These are phyloP conservation scores for Apiotrichum porosum DNA, from an alignment of 1,284 basidiomycete species.

Conservation along the genomic window DNA sequence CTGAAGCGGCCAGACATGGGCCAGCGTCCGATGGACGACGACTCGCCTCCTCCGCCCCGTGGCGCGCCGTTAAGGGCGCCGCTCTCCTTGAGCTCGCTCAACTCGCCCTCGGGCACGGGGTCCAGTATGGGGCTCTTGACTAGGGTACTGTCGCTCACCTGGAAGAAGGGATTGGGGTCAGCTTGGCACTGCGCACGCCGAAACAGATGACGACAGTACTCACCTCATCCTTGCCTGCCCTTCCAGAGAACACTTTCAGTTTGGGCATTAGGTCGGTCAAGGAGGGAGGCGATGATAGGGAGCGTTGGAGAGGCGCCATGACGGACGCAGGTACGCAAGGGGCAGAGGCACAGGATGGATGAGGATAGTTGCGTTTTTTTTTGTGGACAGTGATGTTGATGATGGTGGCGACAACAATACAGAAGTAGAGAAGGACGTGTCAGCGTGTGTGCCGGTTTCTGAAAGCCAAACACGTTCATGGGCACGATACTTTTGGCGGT, in stretches of 20 bases:
- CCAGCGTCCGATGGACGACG: no score
- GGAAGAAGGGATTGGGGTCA: not conserved
- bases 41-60: no score
- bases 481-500: no score
- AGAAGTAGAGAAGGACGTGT: not conserved
- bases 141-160: not conserved
- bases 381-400: no score
- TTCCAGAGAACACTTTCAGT: conserved; percentile 47
- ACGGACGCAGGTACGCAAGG: no score
- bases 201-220: no score
- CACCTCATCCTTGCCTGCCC: conserved; percentile 46
- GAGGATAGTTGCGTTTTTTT: no score
- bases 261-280: conserved; percentile 38
- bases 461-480: not conserved
- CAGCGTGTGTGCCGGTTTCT: not conserved
- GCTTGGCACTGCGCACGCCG: no score
- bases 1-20: no score
- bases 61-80: no score
- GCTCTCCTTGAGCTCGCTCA: no score
- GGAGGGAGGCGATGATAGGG: conserved; percentile 43
- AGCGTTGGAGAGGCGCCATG: conserved; percentile 43
- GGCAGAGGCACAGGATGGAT: not conserved
- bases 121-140: not conserved
- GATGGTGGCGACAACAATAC: no score
- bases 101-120: not conserved